phyloP scores from a whole-genome alignment of 2,329 filamentous ascomycete species.

The Corynespora cassiicola region DNA sequence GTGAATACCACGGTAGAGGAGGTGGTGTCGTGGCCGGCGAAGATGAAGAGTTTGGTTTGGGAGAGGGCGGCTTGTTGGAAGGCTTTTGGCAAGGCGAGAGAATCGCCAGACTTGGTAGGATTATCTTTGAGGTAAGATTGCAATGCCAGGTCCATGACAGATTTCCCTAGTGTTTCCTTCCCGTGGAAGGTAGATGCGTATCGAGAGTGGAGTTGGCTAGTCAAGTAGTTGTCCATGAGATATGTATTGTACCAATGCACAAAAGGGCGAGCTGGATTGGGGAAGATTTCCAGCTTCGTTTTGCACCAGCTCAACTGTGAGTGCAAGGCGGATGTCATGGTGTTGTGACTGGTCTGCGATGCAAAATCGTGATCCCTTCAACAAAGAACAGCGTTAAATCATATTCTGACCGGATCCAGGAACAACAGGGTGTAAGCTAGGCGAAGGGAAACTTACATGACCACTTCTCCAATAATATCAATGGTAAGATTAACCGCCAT shows the following conservation, averaged over 20 bases:
- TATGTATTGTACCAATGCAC: constrained; percentile 18
- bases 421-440: no score
- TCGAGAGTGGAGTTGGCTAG: constrained; percentile 16
- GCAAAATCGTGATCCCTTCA: no score
- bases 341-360: no score
- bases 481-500: constrained; percentile 17
- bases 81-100: no score
- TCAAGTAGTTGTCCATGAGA: constrained; percentile 18
- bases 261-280: constrained; percentile 10
- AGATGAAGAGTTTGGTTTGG: constrained; percentile 27
- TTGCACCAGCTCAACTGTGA: no score
- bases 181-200: constrained; percentile 13
- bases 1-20: constrained; percentile 39
- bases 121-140: constrained; percentile 13
- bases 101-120: no score
- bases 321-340: no score
- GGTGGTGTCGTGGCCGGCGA: constrained; percentile 45
- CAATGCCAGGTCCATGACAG: constrained; percentile 18
- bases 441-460: constrained; percentile 16
- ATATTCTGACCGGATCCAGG: no score
- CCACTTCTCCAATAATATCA: constrained; percentile 23
- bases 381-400: no score
- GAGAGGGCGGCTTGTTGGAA: constrained; percentile 2
- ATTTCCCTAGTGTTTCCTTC: constrained; percentile 6
- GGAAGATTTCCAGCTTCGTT: no score